A percentile compares a stretch with the other conserved stretches of the same genome.
phyloP scores from a whole-genome alignment of 257 asterid genomes.

The Penstemon eatonii region DNA sequence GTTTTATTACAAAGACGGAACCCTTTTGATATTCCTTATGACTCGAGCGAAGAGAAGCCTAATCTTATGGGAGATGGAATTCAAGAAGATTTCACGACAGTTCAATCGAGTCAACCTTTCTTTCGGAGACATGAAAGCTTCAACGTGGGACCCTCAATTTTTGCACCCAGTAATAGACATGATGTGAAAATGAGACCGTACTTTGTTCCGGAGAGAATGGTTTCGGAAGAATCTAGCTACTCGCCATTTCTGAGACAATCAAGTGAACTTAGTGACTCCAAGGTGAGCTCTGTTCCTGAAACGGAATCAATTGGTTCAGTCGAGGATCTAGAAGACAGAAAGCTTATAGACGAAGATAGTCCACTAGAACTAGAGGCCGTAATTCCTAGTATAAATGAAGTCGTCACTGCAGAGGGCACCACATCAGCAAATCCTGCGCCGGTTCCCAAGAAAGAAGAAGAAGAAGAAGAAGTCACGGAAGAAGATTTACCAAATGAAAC shows the following conservation, averaged over 20 bases:
- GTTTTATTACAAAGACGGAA: conserved; percentile 63
- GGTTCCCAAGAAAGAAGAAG: conserved; percentile 6
- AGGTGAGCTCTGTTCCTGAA: conserved; percentile 72
- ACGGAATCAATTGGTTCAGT: conserved; percentile 65
- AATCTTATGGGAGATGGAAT: conserved; percentile 69
- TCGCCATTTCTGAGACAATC: conserved; percentile 59
- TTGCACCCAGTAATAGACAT: conserved; percentile 48
- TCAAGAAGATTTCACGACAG: conserved; percentile 54
- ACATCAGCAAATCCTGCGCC: conserved; percentile 24
- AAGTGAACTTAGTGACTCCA: conserved; percentile 83
- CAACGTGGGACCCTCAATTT: conserved; percentile 57
- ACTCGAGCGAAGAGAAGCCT: conserved; percentile 82
- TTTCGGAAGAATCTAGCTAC: conserved; percentile 60
- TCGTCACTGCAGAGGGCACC: conserved; percentile 22
- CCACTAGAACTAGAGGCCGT: conserved; percentile 27
- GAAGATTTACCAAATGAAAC: conserved; percentile 37
- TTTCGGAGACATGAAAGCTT: conserved; percentile 78
- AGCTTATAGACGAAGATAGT: conserved; percentile 39
- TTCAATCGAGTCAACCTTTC: conserved; percentile 53
- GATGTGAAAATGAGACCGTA: conserved; percentile 63
- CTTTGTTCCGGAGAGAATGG: conserved; percentile 55
- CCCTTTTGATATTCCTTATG: conserved; percentile 90
- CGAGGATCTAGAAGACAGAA: conserved; percentile 57
- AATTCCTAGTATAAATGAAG: conserved; percentile 21
- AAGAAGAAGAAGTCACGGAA: conserved; percentile 27